Evolutionary conservation across 768 basidiomycete genomes (phyloP).

Genomic region (Tephrocybe sp.): DNA sequence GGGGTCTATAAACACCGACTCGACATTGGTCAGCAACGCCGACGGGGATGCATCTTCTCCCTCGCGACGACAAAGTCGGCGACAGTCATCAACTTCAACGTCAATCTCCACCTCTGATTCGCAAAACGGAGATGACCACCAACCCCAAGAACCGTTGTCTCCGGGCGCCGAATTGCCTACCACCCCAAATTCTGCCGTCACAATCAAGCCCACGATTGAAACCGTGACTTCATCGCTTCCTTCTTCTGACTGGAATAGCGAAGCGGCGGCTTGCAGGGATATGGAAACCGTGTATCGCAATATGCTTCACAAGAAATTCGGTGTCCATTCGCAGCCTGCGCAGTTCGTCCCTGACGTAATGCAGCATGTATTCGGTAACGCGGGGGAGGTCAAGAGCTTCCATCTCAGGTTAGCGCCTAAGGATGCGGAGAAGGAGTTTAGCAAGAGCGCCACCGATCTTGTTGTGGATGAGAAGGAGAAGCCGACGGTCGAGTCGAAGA

Average conservation of each 20-base stretch:
- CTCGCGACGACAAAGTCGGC: slow-evolving; percentile 13
- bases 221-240: slow-evolving; percentile 10
- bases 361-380: slow-evolving; percentile 48
- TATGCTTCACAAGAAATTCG: slow-evolving; percentile 54
- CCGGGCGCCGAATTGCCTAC: slow-evolving; percentile 2
- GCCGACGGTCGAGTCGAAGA: slow-evolving; percentile 25
- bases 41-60: slow-evolving; percentile 15
- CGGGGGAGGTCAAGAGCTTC: slow-evolving; percentile 44
- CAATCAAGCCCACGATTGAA: slow-evolving; percentile 2
- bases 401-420: slow-evolving; percentile 58
- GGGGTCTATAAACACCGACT: slow-evolving; percentile 22
- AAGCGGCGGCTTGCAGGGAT: slow-evolving; percentile 36
- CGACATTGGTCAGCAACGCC: slow-evolving; percentile 20
- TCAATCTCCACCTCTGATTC: not conserved
- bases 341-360: slow-evolving; percentile 46
- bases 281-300: slow-evolving; percentile 58
- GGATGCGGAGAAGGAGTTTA: slow-evolving; percentile 9
- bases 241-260: slow-evolving; percentile 41
- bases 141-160: not conserved
- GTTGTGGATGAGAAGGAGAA: slow-evolving; percentile 15
- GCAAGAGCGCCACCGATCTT: not conserved
- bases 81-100: not conserved
- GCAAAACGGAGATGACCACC: not conserved
- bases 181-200: slow-evolving; percentile 9
- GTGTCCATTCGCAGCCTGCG: slow-evolving; percentile 50